A percentile compares a stretch with the other conserved stretches of the same genome.
Conservation (phyloP, 345 rosid genomes). For the Cardamine occulta region DNA sequence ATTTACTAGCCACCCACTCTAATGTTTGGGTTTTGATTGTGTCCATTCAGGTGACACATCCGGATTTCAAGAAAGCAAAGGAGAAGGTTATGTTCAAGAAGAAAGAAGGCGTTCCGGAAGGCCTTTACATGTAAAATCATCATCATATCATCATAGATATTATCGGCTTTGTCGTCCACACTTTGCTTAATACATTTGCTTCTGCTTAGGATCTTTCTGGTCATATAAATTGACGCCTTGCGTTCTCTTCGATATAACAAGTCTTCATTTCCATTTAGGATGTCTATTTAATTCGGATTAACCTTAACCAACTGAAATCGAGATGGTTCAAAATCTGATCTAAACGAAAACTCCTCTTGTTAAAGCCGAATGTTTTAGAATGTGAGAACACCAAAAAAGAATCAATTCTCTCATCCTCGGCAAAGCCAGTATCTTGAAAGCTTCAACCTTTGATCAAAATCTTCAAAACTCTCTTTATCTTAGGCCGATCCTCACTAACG, state of each 20-base stretch:
- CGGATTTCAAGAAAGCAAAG: slow-evolving; percentile 91
- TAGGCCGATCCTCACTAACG: no score
- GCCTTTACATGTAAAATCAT: slow-evolving; percentile 76
- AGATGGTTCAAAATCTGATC: not conserved
- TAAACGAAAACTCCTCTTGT: no score
- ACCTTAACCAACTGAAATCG: slow-evolving; percentile 3
- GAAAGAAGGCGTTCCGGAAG: slow-evolving; percentile 99
- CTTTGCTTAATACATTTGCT: slow-evolving; percentile 20
- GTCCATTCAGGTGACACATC: slow-evolving; percentile 70
- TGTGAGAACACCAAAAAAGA: no score
- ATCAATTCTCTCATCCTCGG: no score
- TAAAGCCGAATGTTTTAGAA: no score
- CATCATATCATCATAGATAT: not conserved
- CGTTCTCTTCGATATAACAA: not conserved
- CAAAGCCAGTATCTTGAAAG: no score
- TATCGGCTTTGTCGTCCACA: not conserved
- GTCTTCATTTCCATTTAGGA: slow-evolving; percentile 6
- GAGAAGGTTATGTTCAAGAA: slow-evolving; percentile 99
- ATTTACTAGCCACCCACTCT: slow-evolving; percentile 4
- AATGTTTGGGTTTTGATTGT: not conserved
- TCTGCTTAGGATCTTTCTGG: slow-evolving; percentile 32
- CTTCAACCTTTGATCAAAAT: no score
- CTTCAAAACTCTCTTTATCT: no score
- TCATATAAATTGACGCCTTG: slow-evolving; percentile 1
- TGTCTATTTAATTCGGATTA: not conserved